Conservation (phyloP, 345 rosid species). For the Euphorbia lathyris region DNA sequence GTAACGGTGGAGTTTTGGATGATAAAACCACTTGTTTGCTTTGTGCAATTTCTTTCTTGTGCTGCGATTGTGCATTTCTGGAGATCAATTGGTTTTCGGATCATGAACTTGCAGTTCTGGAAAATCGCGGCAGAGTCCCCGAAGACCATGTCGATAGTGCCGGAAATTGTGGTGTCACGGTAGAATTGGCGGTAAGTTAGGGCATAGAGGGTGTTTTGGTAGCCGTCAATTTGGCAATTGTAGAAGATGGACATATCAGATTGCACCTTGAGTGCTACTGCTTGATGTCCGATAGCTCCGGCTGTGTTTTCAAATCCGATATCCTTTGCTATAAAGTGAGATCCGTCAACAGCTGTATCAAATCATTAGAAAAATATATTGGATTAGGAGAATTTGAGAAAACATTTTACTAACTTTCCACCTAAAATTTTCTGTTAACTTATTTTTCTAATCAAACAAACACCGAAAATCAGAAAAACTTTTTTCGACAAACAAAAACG, state of each 20-base stretch:
- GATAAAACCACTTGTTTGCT: constrained; percentile 47
- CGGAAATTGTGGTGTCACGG: constrained; percentile 25
- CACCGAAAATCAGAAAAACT: too few species aligned
- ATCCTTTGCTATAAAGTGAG: constrained; percentile 29
- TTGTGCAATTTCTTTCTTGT: constrained; percentile 49
- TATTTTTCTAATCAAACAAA: too few species aligned
- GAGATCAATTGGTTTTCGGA: constrained; percentile 41
- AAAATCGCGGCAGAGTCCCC: constrained; percentile 52
- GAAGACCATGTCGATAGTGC: constrained; percentile 51
- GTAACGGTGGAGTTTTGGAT: constrained; percentile 59
- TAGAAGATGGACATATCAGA: constrained; percentile 21
- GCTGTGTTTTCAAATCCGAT: constrained; percentile 31
- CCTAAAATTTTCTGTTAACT: too few species aligned
- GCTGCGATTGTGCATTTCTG: constrained; percentile 64
- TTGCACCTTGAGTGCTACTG: constrained; percentile 17
- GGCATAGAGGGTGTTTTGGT: constrained; percentile 24
- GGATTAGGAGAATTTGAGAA: too few species aligned
- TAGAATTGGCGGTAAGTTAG: constrained; percentile 32
- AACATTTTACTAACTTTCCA: too few species aligned
- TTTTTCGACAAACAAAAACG: too few species aligned
- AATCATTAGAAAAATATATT: too few species aligned
- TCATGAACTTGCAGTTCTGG: constrained; percentile 60
- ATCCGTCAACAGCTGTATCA: constrained; percentile 13
- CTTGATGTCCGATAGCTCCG: constrained; percentile 23
- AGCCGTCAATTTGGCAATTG: constrained; percentile 24